Evolutionary conservation across 495 filamentous ascomycete genomes (phyloP).

Genomic region (Pseudotulostoma volvatum): DNA sequence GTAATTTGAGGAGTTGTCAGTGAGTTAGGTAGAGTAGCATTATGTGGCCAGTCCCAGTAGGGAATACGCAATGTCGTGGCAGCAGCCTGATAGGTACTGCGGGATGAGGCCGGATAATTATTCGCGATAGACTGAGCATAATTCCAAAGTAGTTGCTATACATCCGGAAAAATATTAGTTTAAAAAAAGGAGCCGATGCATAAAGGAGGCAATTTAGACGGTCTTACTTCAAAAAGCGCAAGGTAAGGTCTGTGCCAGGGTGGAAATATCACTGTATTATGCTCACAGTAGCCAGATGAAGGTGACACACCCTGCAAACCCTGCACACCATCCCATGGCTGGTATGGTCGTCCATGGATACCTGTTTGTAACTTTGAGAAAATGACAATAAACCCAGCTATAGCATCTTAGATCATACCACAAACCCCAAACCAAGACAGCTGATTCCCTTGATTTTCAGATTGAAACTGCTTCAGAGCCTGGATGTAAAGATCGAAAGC

Average conservation of each 20-base stretch:
- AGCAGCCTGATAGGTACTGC: slow-evolving; percentile 19
- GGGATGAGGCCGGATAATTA: slow-evolving; percentile 10
- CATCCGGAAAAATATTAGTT: too few species aligned
- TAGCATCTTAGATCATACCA: too few species aligned
- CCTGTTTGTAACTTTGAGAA: slow-evolving; percentile 5
- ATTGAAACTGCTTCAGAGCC: slow-evolving; percentile 11
- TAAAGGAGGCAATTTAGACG: too few species aligned
- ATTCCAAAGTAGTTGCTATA: slow-evolving; percentile 13
- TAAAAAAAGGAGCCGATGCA: too few species aligned
- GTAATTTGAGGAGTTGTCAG: slow-evolving; percentile 18
- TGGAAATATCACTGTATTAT: slow-evolving; percentile 28
- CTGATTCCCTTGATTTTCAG: slow-evolving; percentile 8
- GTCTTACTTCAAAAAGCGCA: slow-evolving; percentile 27
- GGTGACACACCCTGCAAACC: slow-evolving; percentile 3
- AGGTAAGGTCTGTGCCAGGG: slow-evolving; percentile 33
- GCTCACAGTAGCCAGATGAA: slow-evolving; percentile 13
- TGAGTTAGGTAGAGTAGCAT: slow-evolving; percentile 17
- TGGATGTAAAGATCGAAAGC: slow-evolving; percentile 19
- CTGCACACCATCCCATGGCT: slow-evolving; percentile 15
- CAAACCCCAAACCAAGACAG: slow-evolving; percentile 15
- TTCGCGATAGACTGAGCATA: slow-evolving; percentile 15
- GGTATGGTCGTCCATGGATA: slow-evolving; percentile 16
- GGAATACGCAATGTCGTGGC: slow-evolving; percentile 33
- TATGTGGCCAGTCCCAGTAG: slow-evolving; percentile 42
- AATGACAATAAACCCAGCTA: too few species aligned